These are phyloP conservation scores for Leersia perrieri DNA, from an alignment of 176 grass and related monocot species.

Conservation along the genomic window DNA sequence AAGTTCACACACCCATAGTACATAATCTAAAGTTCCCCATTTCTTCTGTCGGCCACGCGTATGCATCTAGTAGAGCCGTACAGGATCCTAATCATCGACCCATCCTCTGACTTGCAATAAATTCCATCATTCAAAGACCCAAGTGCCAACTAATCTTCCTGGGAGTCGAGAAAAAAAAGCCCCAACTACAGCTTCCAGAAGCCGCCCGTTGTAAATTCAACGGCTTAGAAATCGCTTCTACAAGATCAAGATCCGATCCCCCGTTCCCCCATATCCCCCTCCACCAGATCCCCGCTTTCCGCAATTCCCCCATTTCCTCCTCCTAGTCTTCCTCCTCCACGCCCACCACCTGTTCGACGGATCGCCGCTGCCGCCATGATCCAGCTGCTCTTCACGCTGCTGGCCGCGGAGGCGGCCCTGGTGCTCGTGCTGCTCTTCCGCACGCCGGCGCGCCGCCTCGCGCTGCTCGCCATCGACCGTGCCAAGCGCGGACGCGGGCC, in stretches of 20 bases:
- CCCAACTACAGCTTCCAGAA: not conserved
- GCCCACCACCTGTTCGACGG: not conserved
- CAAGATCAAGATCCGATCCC: not conserved
- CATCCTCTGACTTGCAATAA: no score
- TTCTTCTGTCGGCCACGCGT: no score
- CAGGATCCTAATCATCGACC: no score
- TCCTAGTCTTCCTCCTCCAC: not conserved
- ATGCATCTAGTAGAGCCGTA: no score
- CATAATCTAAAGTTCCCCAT: no score
- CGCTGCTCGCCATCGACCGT: conserved; percentile 44
- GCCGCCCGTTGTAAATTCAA: not conserved
- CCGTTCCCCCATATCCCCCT: not conserved
- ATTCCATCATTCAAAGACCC: no score
- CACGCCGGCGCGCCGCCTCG: conserved; percentile 46
- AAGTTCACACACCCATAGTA: no score
- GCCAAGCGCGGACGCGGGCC: conserved; percentile 59
- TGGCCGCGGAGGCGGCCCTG: conserved; percentile 55
- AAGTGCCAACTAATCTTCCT: no score
- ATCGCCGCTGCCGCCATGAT: conserved; percentile 32
- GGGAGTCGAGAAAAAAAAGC: not conserved
- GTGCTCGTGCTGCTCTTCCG: conserved; percentile 55
- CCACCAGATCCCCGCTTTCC: not conserved
- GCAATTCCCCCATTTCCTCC: not conserved
- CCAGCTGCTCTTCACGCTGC: conserved; percentile 60
- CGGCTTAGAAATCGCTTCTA: not conserved